Base-by-base conservation (phyloP, 2,329 filamentous ascomycete species). In the Cylindrodendrum hubeiense region DNA sequence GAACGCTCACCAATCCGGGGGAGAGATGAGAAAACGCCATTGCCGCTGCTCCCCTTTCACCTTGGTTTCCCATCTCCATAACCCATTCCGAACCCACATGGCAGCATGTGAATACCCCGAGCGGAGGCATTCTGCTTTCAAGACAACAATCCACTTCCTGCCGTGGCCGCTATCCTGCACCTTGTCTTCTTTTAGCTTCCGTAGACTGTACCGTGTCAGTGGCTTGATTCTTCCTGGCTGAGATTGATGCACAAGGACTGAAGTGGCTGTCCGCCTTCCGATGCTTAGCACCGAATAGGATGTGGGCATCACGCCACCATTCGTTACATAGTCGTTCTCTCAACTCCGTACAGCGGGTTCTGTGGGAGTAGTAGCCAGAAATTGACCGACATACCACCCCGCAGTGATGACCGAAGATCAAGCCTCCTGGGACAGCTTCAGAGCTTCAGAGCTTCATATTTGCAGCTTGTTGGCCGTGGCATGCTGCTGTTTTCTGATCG, bases 401-500 rank as follows among this genome's bases (percentile, higher is more conserved):
- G 9, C 28, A 17, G 17, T 4, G 33, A 26, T 12, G n/a, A 19
- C 4, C 7, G 28, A 22, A 33, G 28, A 2, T 19, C 26, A 50
- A 33, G 10, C 17, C 10, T 33, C 12, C 10, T 15, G n/a, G 19
- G n/a, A 10, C 19, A 21, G 47, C 17, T 24, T 30, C n/a, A 24
- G 13, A 21, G 21, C 21, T 21, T 54, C 21, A n/a, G 30, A 53
- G 34, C 44, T 28, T 39, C 30, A 47, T 21, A 30, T 49, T 46
- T 41, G 37, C 33, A 39, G 15, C 6, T 39, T 50, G 33, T 43
- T 49, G 51, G 52, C 21, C 44, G 33, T 21, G 52, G 37, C 44
- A 53, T 47, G 24, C 22, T 59, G 46, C 41, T 60, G 28, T 28
- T 46, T 56, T 60, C 51, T 54, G 64, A 67, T 67, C 65, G 61